These are phyloP conservation scores for Aspergillus costaricaensis DNA, from an alignment of 2,329 filamentous ascomycete genomes.

Conservation along the genomic window DNA sequence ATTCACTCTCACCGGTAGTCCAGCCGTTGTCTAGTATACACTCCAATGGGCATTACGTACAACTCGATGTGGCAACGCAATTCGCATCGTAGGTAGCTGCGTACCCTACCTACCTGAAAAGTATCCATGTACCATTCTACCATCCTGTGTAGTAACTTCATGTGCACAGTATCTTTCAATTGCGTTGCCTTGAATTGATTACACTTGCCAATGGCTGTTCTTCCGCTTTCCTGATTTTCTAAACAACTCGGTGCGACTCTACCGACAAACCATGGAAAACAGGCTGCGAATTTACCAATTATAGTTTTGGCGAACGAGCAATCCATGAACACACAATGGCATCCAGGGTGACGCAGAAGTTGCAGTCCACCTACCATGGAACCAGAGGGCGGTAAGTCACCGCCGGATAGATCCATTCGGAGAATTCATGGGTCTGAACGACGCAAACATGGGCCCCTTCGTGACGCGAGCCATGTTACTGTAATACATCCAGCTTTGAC, in stretches of 20 bases:
- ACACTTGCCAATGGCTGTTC: neutral
- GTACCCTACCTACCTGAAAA: no score
- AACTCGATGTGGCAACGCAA: slow-evolving; percentile 4
- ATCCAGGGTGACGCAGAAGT: slow-evolving; percentile 13
- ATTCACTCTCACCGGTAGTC: neutral
- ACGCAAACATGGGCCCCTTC: neutral
- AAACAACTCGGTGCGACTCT: neutral
- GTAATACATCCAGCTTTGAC: neutral
- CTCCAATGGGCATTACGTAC: neutral
- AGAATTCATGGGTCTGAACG: slow-evolving; percentile 5
- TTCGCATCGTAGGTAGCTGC: neutral
- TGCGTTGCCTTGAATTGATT: neutral
- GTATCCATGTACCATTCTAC: no score
- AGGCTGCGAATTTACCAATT: neutral
- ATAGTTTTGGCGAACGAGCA: slow-evolving; percentile 10
- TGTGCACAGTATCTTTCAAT: no score
- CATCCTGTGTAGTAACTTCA: no score
- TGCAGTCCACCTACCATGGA: slow-evolving; percentile 13
- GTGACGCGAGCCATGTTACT: neutral
- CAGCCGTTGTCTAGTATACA: neutral
- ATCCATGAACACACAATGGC: slow-evolving; percentile 12
- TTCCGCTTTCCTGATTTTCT: neutral
- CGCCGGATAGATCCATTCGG: slow-evolving; percentile 16
- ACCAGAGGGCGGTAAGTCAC: slow-evolving; percentile 17
- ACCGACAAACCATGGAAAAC: neutral